A percentile compares a stretch with the other conserved stretches of the same genome.
These are phyloP conservation scores for Gossypium turneri DNA, from an alignment of 345 rosid genomes.

Conservation along the genomic window DNA sequence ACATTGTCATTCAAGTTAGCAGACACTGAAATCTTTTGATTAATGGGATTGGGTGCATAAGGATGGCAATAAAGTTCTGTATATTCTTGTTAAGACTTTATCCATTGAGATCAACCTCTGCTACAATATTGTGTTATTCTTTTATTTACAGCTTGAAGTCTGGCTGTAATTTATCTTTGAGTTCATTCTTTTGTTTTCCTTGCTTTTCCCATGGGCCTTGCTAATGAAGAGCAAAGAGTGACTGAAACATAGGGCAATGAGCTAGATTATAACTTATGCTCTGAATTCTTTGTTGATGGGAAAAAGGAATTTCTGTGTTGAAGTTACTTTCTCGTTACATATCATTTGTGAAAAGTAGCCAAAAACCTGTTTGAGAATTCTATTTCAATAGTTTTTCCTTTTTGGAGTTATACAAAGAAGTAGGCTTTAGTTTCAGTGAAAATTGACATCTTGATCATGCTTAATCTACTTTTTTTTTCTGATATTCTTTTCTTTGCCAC, in stretches of 20 bases:
- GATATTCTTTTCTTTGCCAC: constrained; percentile 27
- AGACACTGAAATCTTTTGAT: neutral
- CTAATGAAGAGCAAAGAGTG: neutral
- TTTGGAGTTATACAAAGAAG: neutral
- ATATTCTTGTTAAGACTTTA: neutral
- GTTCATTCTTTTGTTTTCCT: constrained; percentile 1
- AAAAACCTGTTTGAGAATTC: neutral
- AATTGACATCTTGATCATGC: neutral
- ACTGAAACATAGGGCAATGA: neutral
- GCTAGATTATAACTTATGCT: neutral
- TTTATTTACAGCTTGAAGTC: neutral
- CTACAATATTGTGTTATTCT: neutral
- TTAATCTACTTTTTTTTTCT: constrained; percentile 14
- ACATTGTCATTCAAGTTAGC: neutral
- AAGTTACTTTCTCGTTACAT: neutral
- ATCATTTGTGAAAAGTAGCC: neutral
- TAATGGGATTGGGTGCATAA: neutral
- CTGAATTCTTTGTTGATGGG: neutral
- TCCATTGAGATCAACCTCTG: neutral
- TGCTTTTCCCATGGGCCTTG: neutral
- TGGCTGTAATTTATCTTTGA: neutral
- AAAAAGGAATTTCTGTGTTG: neutral
- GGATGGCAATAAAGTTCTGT: neutral
- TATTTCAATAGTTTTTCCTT: neutral
- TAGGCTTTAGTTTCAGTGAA: neutral